Conservation (phyloP, 495 filamentous ascomycete genomes). For the Aspergillus coremiiformis region DNA sequence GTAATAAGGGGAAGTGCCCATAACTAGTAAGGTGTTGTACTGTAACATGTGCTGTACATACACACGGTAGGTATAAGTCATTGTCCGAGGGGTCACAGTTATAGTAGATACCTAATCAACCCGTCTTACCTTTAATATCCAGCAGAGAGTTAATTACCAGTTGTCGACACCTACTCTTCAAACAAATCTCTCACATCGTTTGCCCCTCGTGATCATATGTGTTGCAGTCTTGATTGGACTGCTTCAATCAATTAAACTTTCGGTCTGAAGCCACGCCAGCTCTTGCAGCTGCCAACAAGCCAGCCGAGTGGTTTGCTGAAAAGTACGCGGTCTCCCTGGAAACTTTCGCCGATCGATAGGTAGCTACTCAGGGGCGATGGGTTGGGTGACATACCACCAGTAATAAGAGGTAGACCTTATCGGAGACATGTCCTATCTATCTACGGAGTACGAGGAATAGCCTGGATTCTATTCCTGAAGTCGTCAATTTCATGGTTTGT, state of each 20-base stretch:
- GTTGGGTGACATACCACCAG: neutral
- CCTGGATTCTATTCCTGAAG: neutral
- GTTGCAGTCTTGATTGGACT: neutral
- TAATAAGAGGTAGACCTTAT: neutral
- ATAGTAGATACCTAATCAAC: no score
- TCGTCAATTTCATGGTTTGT: neutral
- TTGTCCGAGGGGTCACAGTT: no score
- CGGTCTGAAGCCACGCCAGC: neutral
- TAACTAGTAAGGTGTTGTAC: no score
- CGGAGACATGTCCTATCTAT: neutral
- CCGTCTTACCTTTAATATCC: no score
- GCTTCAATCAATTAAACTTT: neutral
- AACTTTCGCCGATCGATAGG: neutral
- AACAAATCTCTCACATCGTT: neutral
- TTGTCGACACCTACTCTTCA: no score
- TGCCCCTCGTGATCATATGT: neutral
- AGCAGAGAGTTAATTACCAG: neutral
- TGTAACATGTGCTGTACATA: no score
- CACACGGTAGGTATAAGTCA: no score
- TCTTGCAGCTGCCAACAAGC: neutral
- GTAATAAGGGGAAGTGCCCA: no score
- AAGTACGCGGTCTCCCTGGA: neutral
- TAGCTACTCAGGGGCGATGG: neutral
- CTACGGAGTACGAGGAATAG: no score
- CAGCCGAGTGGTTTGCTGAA: neutral